Base-by-base conservation (phyloP, 2,329 filamentous ascomycete species). In the Diaporthe vexans region DNA sequence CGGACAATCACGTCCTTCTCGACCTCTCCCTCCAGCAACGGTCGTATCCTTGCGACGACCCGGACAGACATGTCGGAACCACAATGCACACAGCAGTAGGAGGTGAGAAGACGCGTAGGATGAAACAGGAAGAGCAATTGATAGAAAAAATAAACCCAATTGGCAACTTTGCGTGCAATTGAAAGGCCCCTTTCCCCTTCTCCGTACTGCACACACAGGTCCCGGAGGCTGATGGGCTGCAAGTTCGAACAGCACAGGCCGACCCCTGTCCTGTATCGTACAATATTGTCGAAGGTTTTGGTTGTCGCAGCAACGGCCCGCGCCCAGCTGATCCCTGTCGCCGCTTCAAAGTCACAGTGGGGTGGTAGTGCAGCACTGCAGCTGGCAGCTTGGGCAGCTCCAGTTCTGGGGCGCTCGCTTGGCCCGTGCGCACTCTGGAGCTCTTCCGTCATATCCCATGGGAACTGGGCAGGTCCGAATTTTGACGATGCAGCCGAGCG, bases 21-120 rank as follows among this genome's bases (percentile, higher is more conserved):
- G 74, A 93, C 88, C 86, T 98, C 97, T 77, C 93, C 92, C 79
- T 94, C 93, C 76, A 98, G 91, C 76, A 98, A 90, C 70, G 96
- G 96, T 79, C 96, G 93, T 79, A 99, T 94, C 78, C 97, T 91
- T 75, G 96, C 95, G 77, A 98, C 94, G 74, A 98, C 95, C 81
- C 94, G 90, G 78, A 98, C 94, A 76, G 88, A 89, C 91, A 91
- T 91, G 75, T 79, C 74, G 73, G 76, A 73, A 35, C 7, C 13
- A 24, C 13, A 24, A 26, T 24, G 46, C 24, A 43, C 8, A 59
- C 46, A 13, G 63, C 29, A 29, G 17, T 24, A 29, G 48, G 35
- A 10, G 26, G 24, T 26, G 17, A n/a, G 21, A 37, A 48, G 26
- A 33, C 21, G 15, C 10, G 74, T 33, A 57, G 43, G 33, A 43